Base-by-base conservation (phyloP, 805 yeast genomes). In the Metschnikowia borealis region DNA sequence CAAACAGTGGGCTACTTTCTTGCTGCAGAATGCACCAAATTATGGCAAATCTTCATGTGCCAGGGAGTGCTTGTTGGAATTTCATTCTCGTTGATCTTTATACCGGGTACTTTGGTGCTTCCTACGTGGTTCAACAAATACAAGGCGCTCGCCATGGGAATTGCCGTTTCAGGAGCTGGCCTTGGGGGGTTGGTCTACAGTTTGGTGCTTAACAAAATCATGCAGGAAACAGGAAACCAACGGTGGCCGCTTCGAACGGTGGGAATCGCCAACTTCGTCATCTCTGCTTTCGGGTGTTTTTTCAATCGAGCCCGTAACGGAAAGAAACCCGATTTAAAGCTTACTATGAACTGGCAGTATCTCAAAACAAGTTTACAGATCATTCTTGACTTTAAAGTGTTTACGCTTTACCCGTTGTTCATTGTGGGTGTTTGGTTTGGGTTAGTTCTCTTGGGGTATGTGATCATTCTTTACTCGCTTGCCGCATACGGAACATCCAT, bases 51-150 rank as follows among this genome's bases (percentile, higher is more conserved):
- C 6, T 83, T 76, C 58, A 62, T 83, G 34, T 79, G 88, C 18
- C 91, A 86, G 65, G 91, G 92, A 33, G 72, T 85, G 1, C 47
- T 86, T 46, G 75, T 75, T 41, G 86, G 89, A 23, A 59, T 78
- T 21, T 77, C 82, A 6, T 70, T 75, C 47, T 80, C 88, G 0
- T 60, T 81, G 10, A 70, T 82, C 20, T 79, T 80, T 48, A 74
- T 82, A 3, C 85, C 92, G 0, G 83, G 81, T 8, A 69, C 82
- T 13, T 75, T 82, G 2, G 66, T 84, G 21, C 60, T 86, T 20
- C 89, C 90, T 0, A 87, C 82, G 45, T 86, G 87, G 85, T 87
- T 87, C 60, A 63, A 80, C 40, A 84, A 80, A 57, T 81, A 70
- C 51, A 73, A 89, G 58, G 84, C 83, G 1, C 62, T 77, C 18